Percentiles rank a stretch among this genome's conserved stretches.
Conservation (phyloP, 805 yeast genomes). For the Teunomyces pallodes region DNA sequence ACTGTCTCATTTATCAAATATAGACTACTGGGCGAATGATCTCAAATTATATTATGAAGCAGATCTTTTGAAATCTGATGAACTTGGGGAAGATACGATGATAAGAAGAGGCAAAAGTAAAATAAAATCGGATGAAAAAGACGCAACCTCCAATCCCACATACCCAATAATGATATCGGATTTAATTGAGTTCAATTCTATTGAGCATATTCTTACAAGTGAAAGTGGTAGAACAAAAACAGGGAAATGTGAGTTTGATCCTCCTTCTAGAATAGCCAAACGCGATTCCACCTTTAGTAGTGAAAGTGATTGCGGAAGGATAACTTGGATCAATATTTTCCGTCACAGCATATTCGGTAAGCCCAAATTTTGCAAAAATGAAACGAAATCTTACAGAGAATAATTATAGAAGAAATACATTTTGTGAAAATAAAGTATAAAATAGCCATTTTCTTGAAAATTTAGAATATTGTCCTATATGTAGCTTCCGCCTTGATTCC, state of each 20-base stretch:
- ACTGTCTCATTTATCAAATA: background rate
- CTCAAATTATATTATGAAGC: background rate
- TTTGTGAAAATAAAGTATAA: background rate
- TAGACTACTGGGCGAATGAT: background rate
- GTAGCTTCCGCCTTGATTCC: background rate
- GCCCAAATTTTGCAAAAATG: slow-evolving; percentile 33
- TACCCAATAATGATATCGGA: too few species aligned
- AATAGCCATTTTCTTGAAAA: background rate
- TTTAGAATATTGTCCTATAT: background rate
- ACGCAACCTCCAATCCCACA: too few species aligned
- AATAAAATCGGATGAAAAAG: background rate
- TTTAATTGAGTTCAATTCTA: too few species aligned
- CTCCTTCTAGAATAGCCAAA: background rate
- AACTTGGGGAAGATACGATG: background rate
- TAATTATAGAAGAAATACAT: background rate
- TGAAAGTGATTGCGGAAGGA: slow-evolving; percentile 40
- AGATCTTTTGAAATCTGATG: background rate
- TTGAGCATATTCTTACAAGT: too few species aligned
- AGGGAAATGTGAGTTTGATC: background rate
- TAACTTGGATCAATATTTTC: slow-evolving; percentile 53
- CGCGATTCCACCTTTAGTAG: slow-evolving; percentile 6
- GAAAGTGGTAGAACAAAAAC: too few species aligned
- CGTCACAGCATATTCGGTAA: slow-evolving; percentile 51
- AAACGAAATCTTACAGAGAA: slow-evolving; percentile 3
- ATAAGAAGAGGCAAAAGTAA: background rate